Percentiles rank a stretch among this genome's conserved stretches.
Conservation (phyloP, 352 stramenopile genomes). For the Pythium brachiatum region DNA sequence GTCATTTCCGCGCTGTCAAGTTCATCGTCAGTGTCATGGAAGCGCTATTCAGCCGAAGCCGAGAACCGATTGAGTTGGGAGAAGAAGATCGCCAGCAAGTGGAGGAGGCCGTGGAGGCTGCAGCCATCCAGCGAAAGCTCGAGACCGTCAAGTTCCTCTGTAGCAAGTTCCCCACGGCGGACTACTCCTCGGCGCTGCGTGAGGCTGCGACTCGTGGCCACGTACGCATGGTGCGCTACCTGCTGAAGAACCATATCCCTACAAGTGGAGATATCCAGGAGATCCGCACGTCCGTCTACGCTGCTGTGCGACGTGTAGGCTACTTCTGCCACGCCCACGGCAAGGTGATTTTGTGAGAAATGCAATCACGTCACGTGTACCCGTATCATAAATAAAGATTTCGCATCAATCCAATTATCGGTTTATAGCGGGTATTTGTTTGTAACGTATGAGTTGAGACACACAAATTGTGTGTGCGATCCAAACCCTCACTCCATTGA, state of each 20-base stretch:
- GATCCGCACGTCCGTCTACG: background rate
- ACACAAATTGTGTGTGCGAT: background rate
- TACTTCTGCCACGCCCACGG: background rate
- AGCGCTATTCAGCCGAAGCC: background rate
- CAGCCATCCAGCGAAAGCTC: background rate
- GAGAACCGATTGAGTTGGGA: background rate
- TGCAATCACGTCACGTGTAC: background rate
- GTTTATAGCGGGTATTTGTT: background rate
- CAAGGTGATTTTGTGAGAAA: background rate
- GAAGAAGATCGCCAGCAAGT: background rate
- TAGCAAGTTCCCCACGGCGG: background rate
- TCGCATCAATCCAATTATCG: too few relatives aligned
- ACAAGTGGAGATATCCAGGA: background rate
- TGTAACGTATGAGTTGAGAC: background rate
- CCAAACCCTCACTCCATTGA: background rate
- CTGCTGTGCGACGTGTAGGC: background rate
- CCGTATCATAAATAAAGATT: constrained; percentile 21
- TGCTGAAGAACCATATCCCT: background rate
- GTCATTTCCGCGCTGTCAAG: background rate
- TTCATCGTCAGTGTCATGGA: background rate
- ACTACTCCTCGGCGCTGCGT: background rate
- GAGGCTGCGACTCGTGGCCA: background rate
- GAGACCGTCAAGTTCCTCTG: background rate
- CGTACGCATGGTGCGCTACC: background rate
- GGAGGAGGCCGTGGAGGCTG: background rate